Conservation (phyloP, 805 yeast species). For the Jamesozyma spencerorum region DNA sequence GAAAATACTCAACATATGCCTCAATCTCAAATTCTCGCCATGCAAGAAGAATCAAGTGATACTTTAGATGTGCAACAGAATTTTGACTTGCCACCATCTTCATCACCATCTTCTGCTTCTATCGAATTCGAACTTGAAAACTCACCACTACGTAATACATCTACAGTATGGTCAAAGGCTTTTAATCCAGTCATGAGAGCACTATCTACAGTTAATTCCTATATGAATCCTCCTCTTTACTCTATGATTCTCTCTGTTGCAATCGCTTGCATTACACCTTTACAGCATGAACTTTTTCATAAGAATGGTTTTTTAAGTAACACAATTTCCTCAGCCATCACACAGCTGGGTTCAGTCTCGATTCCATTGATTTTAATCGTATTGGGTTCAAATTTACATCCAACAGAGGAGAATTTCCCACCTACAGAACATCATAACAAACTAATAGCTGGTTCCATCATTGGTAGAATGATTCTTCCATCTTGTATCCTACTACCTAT, state of each 20-base stretch:
- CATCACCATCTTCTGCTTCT: constrained; percentile 1
- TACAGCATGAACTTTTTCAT: constrained; percentile 50
- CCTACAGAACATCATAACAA: constrained; percentile 53
- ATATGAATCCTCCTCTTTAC: constrained; percentile 78
- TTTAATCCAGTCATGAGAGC: constrained; percentile 6
- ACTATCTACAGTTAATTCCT: constrained; percentile 27
- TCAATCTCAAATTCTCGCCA: constrained; percentile 19
- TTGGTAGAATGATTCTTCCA: constrained; percentile 73
- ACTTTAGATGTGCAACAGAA: neutral
- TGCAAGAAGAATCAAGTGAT: constrained; percentile 8
- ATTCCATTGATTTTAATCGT: constrained; percentile 70
- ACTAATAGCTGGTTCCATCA: constrained; percentile 56
- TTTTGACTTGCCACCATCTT: too few relatives aligned
- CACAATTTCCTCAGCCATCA: constrained; percentile 54
- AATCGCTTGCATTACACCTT: constrained; percentile 55
- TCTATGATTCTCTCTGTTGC: constrained; percentile 63
- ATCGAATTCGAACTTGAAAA: too few relatives aligned
- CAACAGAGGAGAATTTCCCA: constrained; percentile 58
- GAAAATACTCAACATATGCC: constrained; percentile 26
- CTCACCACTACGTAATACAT: neutral
- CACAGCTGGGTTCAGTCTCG: constrained; percentile 63
- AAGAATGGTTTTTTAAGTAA: constrained; percentile 53
- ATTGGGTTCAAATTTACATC: constrained; percentile 69
- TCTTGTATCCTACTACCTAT: constrained; percentile 58
- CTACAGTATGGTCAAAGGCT: constrained; percentile 10